phyloP scores from a whole-genome alignment of 2,329 filamentous ascomycete species.

The Verticillium dahliae region DNA sequence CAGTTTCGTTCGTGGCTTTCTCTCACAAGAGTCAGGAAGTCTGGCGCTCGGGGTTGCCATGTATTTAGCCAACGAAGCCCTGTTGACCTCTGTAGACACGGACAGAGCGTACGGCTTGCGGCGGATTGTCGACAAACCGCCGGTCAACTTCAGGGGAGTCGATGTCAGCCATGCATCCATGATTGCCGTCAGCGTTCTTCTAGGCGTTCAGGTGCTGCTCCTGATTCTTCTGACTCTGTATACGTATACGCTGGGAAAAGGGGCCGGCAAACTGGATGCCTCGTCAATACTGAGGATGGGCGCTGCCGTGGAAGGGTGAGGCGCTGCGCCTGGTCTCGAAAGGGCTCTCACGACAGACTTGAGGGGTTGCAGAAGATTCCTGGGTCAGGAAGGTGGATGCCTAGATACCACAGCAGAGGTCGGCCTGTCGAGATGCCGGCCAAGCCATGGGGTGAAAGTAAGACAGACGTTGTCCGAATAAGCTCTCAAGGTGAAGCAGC shows the following conservation, averaged over 20 bases:
- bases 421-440: neutral
- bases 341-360: neutral
- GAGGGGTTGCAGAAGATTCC: neutral
- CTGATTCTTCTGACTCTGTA: constrained; percentile 6
- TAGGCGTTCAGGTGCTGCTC: constrained; percentile 5
- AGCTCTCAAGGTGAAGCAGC: too few species aligned
- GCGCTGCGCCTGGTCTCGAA: neutral
- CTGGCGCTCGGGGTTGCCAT: constrained; percentile 5
- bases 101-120: constrained; percentile 6
- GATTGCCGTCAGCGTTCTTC: constrained; percentile 4
- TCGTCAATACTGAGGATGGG: constrained; percentile 9
- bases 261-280: constrained; percentile 9
- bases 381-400: constrained; percentile 2
- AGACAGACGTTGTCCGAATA: neutral
- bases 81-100: constrained; percentile 5
- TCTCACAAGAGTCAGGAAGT: neutral
- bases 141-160: constrained; percentile 3
- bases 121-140: constrained; percentile 8
- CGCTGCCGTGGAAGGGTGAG: neutral
- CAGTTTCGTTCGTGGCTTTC: neutral
- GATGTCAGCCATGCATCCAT: constrained; percentile 1
- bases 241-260: constrained; percentile 9
- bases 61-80: constrained; percentile 8
- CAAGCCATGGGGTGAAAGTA: neutral
- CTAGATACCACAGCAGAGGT: neutral